Percentiles rank a stretch among this genome's conserved stretches.
phyloP scores from a whole-genome alignment of 1,139 yeast genomes.

The Candida smagusa region DNA sequence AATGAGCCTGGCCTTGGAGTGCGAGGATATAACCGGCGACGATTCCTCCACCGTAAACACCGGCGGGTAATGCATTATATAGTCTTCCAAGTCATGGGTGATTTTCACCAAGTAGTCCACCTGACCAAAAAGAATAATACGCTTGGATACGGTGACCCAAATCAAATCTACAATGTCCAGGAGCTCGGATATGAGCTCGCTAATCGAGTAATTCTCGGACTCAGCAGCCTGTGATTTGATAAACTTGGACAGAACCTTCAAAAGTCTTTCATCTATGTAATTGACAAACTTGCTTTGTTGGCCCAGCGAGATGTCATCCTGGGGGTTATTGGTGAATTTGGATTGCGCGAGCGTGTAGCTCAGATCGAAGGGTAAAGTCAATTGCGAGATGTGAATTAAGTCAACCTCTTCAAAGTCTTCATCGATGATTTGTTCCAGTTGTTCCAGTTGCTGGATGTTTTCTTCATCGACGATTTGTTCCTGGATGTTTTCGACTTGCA shows the following conservation, averaged over 20 bases:
- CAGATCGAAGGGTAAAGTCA: slow-evolving; percentile 30
- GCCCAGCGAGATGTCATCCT: slow-evolving; percentile 11
- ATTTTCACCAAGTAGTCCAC: slow-evolving; percentile 57
- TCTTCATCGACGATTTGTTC: no score
- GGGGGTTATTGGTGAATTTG: slow-evolving; percentile 9
- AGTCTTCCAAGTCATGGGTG: slow-evolving; percentile 67
- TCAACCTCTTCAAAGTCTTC: slow-evolving; percentile 4
- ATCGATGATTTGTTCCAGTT: not conserved
- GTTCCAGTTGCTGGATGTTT: not conserved
- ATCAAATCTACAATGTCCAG: slow-evolving; percentile 13
- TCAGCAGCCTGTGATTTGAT: slow-evolving; percentile 55
- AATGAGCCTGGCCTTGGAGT: slow-evolving; percentile 16
- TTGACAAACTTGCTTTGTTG: slow-evolving; percentile 64
- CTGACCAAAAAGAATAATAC: slow-evolving; percentile 48
- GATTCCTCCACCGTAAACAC: slow-evolving; percentile 8
- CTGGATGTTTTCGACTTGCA: no score
- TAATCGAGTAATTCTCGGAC: slow-evolving; percentile 15
- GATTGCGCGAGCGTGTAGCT: slow-evolving; percentile 17
- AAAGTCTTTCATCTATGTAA: slow-evolving; percentile 57
- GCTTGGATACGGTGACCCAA: slow-evolving; percentile 18
- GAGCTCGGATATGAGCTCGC: slow-evolving; percentile 15
- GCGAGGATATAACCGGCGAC: slow-evolving; percentile 8
- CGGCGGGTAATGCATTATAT: slow-evolving; percentile 41
- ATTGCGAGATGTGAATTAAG: slow-evolving; percentile 7
- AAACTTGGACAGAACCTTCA: slow-evolving; percentile 59